Percentiles rank a stretch among this genome's conserved stretches.
phyloP scores from a whole-genome alignment of 2,329 filamentous ascomycete species.

The Colletotrichum melonis region DNA sequence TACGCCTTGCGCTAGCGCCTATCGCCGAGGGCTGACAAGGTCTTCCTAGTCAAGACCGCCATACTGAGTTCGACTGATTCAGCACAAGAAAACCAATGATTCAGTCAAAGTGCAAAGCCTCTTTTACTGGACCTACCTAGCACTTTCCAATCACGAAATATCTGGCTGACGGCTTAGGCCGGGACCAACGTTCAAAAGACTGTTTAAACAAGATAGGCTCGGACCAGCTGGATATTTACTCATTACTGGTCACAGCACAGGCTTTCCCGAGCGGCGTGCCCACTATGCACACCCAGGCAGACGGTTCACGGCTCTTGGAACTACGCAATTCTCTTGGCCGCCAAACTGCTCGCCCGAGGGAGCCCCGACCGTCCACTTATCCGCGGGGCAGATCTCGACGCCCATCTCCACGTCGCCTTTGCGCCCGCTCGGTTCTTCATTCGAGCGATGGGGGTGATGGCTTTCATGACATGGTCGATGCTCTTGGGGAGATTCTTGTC shows the following conservation, averaged over 20 bases:
- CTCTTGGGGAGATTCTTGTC: conserved; percentile 5
- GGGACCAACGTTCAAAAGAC: neutral
- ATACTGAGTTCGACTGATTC: neutral
- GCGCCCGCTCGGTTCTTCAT: conserved; percentile 15
- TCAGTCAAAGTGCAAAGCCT: neutral
- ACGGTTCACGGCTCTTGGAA: conserved; percentile 1
- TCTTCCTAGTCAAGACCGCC: neutral
- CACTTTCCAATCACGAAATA: neutral
- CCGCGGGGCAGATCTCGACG: conserved; percentile 4
- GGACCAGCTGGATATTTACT: neutral
- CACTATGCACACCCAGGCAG: conserved; percentile 7
- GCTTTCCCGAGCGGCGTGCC: conserved; percentile 13
- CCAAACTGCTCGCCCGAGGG: neutral
- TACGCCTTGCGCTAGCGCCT: conserved; percentile 16
- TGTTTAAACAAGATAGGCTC: neutral
- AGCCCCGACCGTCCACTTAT: neutral
- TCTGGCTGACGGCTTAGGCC: neutral
- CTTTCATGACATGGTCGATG: conserved; percentile 27
- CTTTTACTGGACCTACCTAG: neutral
- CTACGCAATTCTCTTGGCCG: neutral
- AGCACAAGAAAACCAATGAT: neutral
- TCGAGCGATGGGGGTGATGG: conserved; percentile 22
- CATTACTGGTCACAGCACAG: conserved; percentile 1
- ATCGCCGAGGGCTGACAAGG: conserved; percentile 7
- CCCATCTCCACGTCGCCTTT: conserved; percentile 6